A percentile compares a stretch with the other conserved stretches of the same genome.
Evolutionary conservation across 495 filamentous ascomycete species (phyloP).

Genomic region (Pyrenula massariospora): DNA sequence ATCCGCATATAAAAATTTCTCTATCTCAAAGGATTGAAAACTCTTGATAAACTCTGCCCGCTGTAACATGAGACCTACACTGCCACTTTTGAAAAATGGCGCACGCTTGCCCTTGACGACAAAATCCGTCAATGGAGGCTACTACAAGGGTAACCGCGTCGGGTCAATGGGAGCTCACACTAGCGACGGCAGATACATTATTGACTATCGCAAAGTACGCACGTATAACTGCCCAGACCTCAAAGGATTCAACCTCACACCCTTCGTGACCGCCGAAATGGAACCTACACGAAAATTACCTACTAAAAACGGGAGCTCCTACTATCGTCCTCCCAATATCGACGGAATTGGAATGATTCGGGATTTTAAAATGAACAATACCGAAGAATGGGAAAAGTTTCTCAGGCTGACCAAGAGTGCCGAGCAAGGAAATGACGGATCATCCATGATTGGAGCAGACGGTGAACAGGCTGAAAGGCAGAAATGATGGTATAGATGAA

Average conservation of each 20-base stretch:
- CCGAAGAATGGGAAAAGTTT: not conserved
- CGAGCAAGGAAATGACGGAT: too few relatives aligned
- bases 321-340: not conserved
- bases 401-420: not conserved
- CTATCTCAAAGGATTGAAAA: too few relatives aligned
- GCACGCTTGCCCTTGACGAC: slow-evolving; percentile 68
- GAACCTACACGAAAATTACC: not conserved
- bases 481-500: too few relatives aligned
- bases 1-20: too few relatives aligned
- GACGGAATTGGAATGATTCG: not conserved
- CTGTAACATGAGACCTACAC: slow-evolving; percentile 57
- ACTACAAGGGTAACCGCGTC: slow-evolving; percentile 89
- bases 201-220: slow-evolving; percentile 78
- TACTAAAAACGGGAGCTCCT: not conserved
- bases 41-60: too few relatives aligned
- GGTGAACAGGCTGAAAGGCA: too few relatives aligned
- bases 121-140: slow-evolving; percentile 84
- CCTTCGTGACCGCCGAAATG: not conserved
- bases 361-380: not conserved
- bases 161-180: slow-evolving; percentile 82
- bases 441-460: too few relatives aligned
- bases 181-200: slow-evolving; percentile 69
- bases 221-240: slow-evolving; percentile 69
- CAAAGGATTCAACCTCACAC: not conserved
- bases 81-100: slow-evolving; percentile 37